Evolutionary conservation across 176 grass and related monocot genomes (phyloP).

Genomic region (Aegilops bicornis): DNA sequence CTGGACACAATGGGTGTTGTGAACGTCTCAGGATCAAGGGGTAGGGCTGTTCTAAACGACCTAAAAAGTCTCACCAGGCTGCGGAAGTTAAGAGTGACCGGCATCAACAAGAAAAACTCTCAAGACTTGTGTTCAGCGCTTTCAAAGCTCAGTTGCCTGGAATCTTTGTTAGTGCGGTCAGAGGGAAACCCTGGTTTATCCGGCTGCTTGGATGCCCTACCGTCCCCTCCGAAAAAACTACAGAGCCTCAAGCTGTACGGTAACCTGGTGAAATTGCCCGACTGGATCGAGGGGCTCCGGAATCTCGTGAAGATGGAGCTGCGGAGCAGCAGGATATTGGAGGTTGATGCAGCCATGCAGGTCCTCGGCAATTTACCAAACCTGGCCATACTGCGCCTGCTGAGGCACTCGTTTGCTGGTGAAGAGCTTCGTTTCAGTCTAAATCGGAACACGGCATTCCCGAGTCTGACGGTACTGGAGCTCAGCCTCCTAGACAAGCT

Average conservation of each 20-base stretch:
- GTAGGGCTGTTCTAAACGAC: conserved; percentile 1
- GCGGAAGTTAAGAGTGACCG: conserved; percentile 8
- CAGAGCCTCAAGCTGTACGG: conserved; percentile 7
- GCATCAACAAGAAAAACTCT: conserved; percentile 1
- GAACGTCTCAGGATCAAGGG: conserved; percentile 1
- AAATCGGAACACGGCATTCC: background rate
- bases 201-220: conserved; percentile 3
- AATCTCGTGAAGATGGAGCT: conserved; percentile 17
- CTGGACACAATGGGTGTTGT: conserved; percentile 16
- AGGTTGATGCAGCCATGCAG: background rate
- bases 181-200: conserved; percentile 5
- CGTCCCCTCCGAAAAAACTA: background rate
- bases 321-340: conserved; percentile 11
- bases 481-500: background rate
- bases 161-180: background rate
- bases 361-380: conserved; percentile 6
- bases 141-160: background rate
- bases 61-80: background rate
- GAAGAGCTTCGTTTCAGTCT: background rate
- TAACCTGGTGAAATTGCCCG: conserved; percentile 1
- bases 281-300: background rate
- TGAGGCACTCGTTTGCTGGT: background rate
- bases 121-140: conserved; percentile 1
- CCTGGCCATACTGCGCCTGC: background rate
- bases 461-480: background rate